Base-by-base conservation (phyloP, 176 grass and related monocot species). In the Cocos nucifera region DNA sequence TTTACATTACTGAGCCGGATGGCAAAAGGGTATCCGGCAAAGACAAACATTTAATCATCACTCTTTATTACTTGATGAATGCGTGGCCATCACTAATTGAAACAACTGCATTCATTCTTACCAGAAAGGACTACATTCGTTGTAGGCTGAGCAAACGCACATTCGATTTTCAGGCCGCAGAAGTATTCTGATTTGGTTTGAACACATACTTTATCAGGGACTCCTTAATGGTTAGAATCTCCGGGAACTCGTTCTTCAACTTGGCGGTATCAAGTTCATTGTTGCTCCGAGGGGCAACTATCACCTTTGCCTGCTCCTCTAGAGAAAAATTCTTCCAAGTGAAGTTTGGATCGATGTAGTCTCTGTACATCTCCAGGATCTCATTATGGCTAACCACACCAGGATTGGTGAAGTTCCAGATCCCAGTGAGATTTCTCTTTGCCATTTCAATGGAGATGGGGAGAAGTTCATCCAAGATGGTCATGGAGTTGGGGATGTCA, bases 321-420 rank as follows among this genome's bases (percentile, higher is more conserved):
- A 95, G 58, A 44, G 65, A 85, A 44, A 95, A 88, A 73, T 95
- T 95, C 65, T 88, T 95, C 89, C 85, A 95, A 0, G 81, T 57
- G 53, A 95, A 95, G 49, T 27, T 73, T 6, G 84, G 80, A 24
- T 95, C 81, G 0, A 95, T 85, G 73, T 88, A 85, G 22, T 85
- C 81, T 39, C 84, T 80, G 72, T 95, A 95, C 81, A 95, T 85
- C 78, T 88, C 80, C 50, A 95, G 44, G 71, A 88, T 88, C 65
- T 95, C 84, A 3, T 95, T 95, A 63, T 95, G 89, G 75, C 89
- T 95, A 25, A 95, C 85, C 32, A 71, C 89, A n/a, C 89, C 84
- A 49, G 89, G 89, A 49, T 88, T 95, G 16, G 89, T 85, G 78
- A 95, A 95, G 23, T 95, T 95, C 89, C 89, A 95, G 44, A 88